phyloP scores from a whole-genome alignment of 2,329 filamentous ascomycete species.

The Fusarium lateritium region DNA sequence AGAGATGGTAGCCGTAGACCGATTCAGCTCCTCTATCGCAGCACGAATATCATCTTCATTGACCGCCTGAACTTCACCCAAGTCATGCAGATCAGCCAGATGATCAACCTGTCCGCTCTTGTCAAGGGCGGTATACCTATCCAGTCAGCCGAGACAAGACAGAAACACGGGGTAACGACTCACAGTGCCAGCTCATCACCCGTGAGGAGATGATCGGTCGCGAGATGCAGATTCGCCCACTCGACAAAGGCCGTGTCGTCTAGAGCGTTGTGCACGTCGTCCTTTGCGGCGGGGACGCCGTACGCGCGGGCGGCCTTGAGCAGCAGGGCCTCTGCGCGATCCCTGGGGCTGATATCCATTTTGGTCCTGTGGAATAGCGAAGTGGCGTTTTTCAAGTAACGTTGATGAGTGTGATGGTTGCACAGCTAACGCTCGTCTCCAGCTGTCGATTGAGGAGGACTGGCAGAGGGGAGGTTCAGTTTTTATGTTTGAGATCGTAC shows the following conservation, averaged over 20 bases:
- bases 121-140: conserved; percentile 66
- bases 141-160: conserved; percentile 27
- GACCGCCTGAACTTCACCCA: conserved; percentile 65
- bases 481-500: conserved; percentile 9
- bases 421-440: conserved; percentile 39
- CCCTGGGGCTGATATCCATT: conserved; percentile 50
- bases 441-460: conserved; percentile 1
- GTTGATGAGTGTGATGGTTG: conserved; percentile 31
- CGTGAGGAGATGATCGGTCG: conserved; percentile 66
- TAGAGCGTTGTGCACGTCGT: conserved; percentile 58
- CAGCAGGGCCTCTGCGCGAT: conserved; percentile 53
- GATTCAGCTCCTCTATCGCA: conserved; percentile 75
- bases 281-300: conserved; percentile 52
- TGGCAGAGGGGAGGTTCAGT: background rate
- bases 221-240: conserved; percentile 66
- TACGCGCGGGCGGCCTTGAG: conserved; percentile 53
- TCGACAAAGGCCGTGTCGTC: conserved; percentile 57
- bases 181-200: conserved; percentile 69
- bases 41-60: conserved; percentile 71
- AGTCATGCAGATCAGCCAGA: conserved; percentile 61
- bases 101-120: conserved; percentile 63
- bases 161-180: conserved; percentile 42
- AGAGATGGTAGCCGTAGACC: conserved; percentile 74
- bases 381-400: conserved; percentile 50
- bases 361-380: conserved; percentile 52